Evolutionary conservation across 2,329 filamentous ascomycete genomes (phyloP), one percentile per base, ranked within the genome.

Genomic region (Lecanicillium sp.): DNA sequence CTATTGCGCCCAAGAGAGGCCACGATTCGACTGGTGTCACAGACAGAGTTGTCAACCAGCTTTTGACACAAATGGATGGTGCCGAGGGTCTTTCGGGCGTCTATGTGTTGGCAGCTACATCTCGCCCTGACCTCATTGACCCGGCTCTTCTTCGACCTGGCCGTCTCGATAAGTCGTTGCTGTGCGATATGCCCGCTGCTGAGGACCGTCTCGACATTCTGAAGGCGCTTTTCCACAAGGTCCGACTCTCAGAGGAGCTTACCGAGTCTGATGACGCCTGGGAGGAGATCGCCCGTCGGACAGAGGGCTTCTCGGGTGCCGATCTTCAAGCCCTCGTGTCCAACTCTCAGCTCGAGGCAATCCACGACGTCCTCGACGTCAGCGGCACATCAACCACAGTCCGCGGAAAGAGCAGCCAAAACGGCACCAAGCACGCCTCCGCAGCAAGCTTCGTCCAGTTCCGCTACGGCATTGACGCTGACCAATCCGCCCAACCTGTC

Each of bases 21-120:
- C 93, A 98, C 62, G 94, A 98, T 64, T 93, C 86, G 2, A 98
- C 93, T 0, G 93, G 94, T 55, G 94, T 98, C n/a, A 98, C 93
- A 1, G 94, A 98, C 66, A 83, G 94, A 30, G 94, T 98, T 0
- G 93, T 98, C 57, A 98, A 98, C 64, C 94, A 98, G 72, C 81
- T 98, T 49, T 78, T 98, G 10, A 98, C 94, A 1, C 91, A 97
- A 66, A 98, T 98, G 93, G 93, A 98, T 60, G 93, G 93, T 61
- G 93, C 93, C 0, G 94, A 98, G 66, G 94, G 93, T 0, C 70
- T 98, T 4, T 90, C 85, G 1, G 93, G 93, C 2, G 94, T 98
- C 0, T 98, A 98, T 58, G 93, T 98, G 5, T 78, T 98, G 3
- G 94, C 94, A 19, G 94, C 93, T 1, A 98, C 93, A 0, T 91